A percentile compares a stretch with the other conserved stretches of the same genome.
These are phyloP conservation scores for Magnolia kwangsiensis DNA, from an alignment of 164 flowering plant species.

Conservation along the genomic window DNA sequence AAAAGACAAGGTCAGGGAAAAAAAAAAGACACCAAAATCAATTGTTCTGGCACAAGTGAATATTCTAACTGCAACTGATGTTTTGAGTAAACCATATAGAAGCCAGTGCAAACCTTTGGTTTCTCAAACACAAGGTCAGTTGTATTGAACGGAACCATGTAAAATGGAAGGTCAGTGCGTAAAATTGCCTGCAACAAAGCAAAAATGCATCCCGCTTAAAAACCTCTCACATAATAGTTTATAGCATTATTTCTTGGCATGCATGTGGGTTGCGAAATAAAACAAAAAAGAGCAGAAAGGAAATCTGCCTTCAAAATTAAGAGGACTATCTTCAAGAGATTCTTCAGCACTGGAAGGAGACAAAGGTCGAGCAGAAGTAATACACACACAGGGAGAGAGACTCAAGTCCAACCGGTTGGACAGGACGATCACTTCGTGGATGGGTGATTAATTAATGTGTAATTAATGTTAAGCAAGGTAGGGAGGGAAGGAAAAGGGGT, in stretches of 20 bases:
- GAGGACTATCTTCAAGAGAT: background rate
- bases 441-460: no score
- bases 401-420: no score
- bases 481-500: no score
- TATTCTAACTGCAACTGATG: background rate
- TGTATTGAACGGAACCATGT: slow-evolving; percentile 83
- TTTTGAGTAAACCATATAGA: background rate
- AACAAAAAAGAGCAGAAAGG: background rate
- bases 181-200: slow-evolving; percentile 50
- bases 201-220: background rate
- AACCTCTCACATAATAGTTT: no score
- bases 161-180: slow-evolving; percentile 85
- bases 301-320: background rate
- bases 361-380: background rate
- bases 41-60: background rate
- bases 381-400: no score
- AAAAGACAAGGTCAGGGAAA: background rate
- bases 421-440: no score
- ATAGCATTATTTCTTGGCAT: background rate
- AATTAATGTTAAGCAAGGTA: no score
- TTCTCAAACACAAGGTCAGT: slow-evolving; percentile 54
- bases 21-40: background rate
- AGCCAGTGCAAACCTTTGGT: slow-evolving; percentile 65
- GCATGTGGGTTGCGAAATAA: background rate
- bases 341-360: background rate